phyloP scores from a whole-genome alignment of 208 protist species.

The Eutreptiella sp. region DNA sequence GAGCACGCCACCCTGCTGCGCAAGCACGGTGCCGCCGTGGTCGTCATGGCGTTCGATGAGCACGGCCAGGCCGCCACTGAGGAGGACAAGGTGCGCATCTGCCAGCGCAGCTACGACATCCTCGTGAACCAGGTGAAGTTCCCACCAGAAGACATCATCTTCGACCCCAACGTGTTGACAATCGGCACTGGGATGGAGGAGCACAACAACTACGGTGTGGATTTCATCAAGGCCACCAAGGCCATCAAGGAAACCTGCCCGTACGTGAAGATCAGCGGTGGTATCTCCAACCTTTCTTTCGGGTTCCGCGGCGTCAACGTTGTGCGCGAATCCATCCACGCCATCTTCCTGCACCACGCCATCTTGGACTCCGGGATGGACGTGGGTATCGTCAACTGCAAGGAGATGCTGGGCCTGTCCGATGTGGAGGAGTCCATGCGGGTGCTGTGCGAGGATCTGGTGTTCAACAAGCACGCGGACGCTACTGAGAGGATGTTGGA shows the following conservation, averaged over 20 bases:
- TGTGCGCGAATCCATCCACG: conserved; percentile 80
- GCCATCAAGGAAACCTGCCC: conserved; percentile 73
- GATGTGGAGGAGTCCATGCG: conserved; percentile 79
- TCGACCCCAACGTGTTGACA: conserved; percentile 95
- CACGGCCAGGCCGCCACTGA: conserved; percentile 80
- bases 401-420: conserved; percentile 82
- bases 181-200: conserved; percentile 92
- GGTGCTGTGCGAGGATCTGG: conserved; percentile 74
- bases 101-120: conserved; percentile 83
- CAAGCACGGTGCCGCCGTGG: conserved; percentile 80
- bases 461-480: conserved; percentile 73
- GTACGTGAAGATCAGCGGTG: conserved; percentile 74
- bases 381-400: conserved; percentile 95
- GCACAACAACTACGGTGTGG: conserved; percentile 91
- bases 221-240: conserved; percentile 83
- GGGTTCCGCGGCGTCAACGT: conserved; percentile 83
- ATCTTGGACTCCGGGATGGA: conserved; percentile 77
- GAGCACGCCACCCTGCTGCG: conserved; percentile 71
- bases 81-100: conserved; percentile 82
- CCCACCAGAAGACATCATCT: conserved; percentile 87
- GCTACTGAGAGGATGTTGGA: conserved; percentile 81
- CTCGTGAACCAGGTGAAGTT: conserved; percentile 66
- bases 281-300: conserved; percentile 94
- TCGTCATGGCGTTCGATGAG: conserved; percentile 93
- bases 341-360: conserved; percentile 83